Evolutionary conservation across 345 rosid genomes (phyloP), one percentile per base, ranked within the genome.

Genomic region (Geranium brycei): DNA sequence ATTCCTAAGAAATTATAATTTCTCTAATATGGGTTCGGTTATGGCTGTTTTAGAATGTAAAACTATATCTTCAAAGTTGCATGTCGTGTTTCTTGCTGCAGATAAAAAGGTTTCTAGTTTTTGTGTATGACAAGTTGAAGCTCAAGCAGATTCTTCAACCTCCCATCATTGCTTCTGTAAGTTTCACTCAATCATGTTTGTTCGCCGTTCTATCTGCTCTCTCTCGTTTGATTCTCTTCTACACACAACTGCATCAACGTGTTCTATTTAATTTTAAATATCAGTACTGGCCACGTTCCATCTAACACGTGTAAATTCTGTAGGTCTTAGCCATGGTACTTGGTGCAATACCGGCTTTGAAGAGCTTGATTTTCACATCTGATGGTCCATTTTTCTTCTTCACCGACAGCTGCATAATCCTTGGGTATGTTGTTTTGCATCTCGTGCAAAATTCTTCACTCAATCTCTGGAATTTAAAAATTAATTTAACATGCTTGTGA

Each of bases 91-190:
- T 66, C 19, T 72, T 67, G 23, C 41, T 82, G 74, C 83, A 95
- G 96, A 69, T 95, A 18, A 72, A 76, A 71, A 66, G 62, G 51
- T 11, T 95, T 71, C 74, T 87, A 8, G 72, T 60, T 57, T 88
- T 77, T 55, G 59, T 95, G 51, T 87, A 79, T 66, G 86, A 91
- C 61, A 95, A 87, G 75, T 79, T 95, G 82, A 95, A 91, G 82
- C 90, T 95, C 68, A 87, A 95, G 82, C 99, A 88, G 83, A 83
- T 91, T 64, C 82, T 91, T 77, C 96, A 91, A 66, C 96, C 97
- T 31, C 86, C 99, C 35, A 91, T 95, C 57, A 67, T 91, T 82
- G 97, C 99, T 73, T 95, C 97, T 6, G 97, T 95, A 79, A 82
- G 95, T 78, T 66, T 68, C 71, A 56, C 41, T 35, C 41, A 0